Conservation (phyloP, 306 rosid genomes). For the Clitoria ternatea region DNA sequence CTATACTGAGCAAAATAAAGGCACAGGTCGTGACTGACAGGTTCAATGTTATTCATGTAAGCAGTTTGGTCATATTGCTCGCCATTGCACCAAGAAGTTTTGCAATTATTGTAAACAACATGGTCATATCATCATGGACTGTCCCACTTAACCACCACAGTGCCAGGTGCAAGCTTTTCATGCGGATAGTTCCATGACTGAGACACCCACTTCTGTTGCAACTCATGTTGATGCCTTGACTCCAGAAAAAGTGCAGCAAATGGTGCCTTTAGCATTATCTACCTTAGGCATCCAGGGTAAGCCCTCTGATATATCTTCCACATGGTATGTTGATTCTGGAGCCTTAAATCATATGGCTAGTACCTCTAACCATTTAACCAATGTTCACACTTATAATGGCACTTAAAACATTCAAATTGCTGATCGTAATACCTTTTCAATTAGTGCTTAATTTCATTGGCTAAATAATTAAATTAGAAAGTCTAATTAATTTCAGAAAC, state of each 20-base stretch:
- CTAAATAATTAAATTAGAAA: too few relatives aligned
- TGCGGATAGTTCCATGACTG: not conserved
- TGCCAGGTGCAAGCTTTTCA: not conserved
- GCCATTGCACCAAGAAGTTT: not conserved
- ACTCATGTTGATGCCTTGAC: not conserved
- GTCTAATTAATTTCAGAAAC: too few relatives aligned
- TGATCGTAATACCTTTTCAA: too few relatives aligned
- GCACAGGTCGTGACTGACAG: not conserved
- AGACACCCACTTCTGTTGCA: not conserved
- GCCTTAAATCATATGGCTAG: not conserved
- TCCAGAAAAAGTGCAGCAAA: not conserved
- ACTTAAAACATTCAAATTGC: not conserved
- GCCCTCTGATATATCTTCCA: not conserved
- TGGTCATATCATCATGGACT: not conserved
- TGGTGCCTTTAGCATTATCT: not conserved
- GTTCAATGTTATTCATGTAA: not conserved
- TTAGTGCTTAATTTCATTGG: too few relatives aligned
- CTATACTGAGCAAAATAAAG: not conserved
- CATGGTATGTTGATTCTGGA: not conserved
- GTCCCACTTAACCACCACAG: not conserved
- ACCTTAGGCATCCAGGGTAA: not conserved
- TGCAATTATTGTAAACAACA: not conserved
- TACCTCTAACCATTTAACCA: not conserved
- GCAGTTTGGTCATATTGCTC: not conserved
- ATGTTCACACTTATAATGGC: not conserved